Conservation (phyloP, 805 yeast species). For the Saccharomycopsis fermentans region DNA sequence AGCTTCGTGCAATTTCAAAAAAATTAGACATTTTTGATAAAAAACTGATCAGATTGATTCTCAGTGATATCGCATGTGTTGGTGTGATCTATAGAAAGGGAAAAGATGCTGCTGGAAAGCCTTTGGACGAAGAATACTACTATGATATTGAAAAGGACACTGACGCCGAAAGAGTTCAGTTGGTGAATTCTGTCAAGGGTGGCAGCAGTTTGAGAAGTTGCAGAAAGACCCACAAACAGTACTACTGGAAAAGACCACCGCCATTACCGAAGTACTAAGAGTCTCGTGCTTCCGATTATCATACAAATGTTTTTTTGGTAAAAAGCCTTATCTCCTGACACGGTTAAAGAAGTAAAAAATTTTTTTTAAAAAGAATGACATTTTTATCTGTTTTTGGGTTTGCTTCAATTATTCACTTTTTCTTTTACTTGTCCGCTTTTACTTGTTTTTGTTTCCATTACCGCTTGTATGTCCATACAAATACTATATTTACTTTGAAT, state of each 20-base stretch:
- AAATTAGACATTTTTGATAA: slow-evolving; percentile 28
- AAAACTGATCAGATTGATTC: slow-evolving; percentile 33
- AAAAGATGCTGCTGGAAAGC: slow-evolving; percentile 94
- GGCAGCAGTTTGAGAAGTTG: slow-evolving; percentile 70
- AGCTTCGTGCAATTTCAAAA: slow-evolving; percentile 46
- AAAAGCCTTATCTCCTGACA: too few relatives aligned
- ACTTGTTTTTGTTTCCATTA: too few relatives aligned
- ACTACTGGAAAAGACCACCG: slow-evolving; percentile 38
- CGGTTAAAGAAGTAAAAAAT: too few relatives aligned
- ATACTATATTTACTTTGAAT: background rate
- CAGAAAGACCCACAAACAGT: slow-evolving; percentile 84
- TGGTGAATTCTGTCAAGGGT: slow-evolving; percentile 74
- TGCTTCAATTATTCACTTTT: background rate
- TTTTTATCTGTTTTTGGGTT: background rate
- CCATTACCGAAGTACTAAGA: slow-evolving; percentile 16
- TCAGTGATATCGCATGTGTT: slow-evolving; percentile 44
- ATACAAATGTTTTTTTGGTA: too few relatives aligned
- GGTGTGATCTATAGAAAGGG: slow-evolving; percentile 88
- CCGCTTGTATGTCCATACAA: too few relatives aligned
- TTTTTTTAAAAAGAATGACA: background rate
- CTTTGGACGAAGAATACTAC: slow-evolving; percentile 87
- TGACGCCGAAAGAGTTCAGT: slow-evolving; percentile 54
- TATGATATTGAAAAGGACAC: slow-evolving; percentile 76
- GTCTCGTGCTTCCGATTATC: background rate
- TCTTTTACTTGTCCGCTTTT: too few relatives aligned